A percentile compares a stretch with the other conserved stretches of the same genome.
Conservation (phyloP, 306 rosid genomes). For the Argentina anserina region DNA sequence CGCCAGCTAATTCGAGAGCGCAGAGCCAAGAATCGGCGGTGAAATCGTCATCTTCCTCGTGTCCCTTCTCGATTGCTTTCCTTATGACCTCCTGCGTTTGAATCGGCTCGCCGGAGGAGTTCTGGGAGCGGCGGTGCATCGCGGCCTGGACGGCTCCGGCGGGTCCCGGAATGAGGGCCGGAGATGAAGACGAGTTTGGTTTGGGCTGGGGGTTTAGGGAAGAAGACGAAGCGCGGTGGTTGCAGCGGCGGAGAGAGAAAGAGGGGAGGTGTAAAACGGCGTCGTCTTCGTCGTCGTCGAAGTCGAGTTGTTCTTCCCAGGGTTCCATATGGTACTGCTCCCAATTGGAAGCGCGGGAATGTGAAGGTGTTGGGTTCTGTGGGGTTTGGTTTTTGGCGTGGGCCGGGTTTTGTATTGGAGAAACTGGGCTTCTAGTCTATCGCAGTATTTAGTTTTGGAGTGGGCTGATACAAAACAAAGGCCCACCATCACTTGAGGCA, state of each 20-base stretch:
- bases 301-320: constrained; percentile 59
- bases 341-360: constrained; percentile 22
- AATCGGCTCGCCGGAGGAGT: constrained; percentile 23
- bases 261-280: constrained; percentile 54
- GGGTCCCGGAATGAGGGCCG: constrained; percentile 64
- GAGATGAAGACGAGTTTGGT: constrained; percentile 9
- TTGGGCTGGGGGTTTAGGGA: constrained; percentile 7
- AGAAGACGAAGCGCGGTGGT: constrained; percentile 22
- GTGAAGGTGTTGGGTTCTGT: not conserved
- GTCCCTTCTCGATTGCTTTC: constrained; percentile 40
- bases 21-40: constrained; percentile 49
- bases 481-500: too few species aligned
- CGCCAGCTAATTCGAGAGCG: constrained; percentile 42
- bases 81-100: constrained; percentile 72
- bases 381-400: not conserved
- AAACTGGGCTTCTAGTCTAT: not conserved
- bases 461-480: too few species aligned
- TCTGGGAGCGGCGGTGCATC: constrained; percentile 46
- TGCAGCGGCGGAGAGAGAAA: constrained; percentile 50
- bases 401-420: not conserved
- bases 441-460: too few species aligned
- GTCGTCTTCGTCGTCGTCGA: constrained; percentile 65
- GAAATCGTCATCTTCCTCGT: constrained; percentile 39
- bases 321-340: constrained; percentile 28
- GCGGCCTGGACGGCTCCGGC: constrained; percentile 76